Base-by-base conservation (phyloP, 2,329 filamentous ascomycete species). In the Aspergillus ochraceus region DNA sequence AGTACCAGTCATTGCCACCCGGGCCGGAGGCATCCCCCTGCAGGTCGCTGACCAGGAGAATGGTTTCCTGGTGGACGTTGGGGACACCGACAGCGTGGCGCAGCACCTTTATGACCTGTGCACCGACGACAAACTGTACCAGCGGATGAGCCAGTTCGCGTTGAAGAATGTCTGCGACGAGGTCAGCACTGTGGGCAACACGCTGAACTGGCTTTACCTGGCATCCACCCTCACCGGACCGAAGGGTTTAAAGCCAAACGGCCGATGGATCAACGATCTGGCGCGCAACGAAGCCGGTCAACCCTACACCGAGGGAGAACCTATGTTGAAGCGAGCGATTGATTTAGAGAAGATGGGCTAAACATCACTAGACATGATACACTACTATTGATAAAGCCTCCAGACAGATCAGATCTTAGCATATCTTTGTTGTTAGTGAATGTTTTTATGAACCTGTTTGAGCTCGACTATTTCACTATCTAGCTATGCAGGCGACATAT, bases 151-250 rank as follows among this genome's bases (percentile, higher is more conserved):
- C 66, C 65, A 81, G 8, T 88, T 84, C 64, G 90, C 90, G 0
- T 78, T 77, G 42, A 79, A 74, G 0, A 86, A 89, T 60, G 89
- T 95, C 14, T 91, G 88, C 61, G 91, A 95, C 70, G 91, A 95
- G 72, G 90, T 94, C 1, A 86, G 88, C 61, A 95, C 91, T 0
- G 89, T 92, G 1, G 91, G 91, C 0, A 93, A 93, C 72, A 87
- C 88, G 1, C 78, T 94, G 12, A 81, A 80, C 22, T 95, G 90
- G 90, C 84, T 91, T 71, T 94, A 91, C 72, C 80, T 95, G n/a
- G 89, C 88, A 0, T 84, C 86, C 66, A 86, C 85, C 71, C 82
- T 90, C 73, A 79, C 82, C 22, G 84, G 87, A 66, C 84, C 84
- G 2, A 79, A 85, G 66, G 74, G 77, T 55, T 65, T 91, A 22